Percentiles rank a stretch among this genome's conserved stretches.
Evolutionary conservation across 2,329 filamentous ascomycete species (phyloP).

Genomic region (Davidsoniella australis): DNA sequence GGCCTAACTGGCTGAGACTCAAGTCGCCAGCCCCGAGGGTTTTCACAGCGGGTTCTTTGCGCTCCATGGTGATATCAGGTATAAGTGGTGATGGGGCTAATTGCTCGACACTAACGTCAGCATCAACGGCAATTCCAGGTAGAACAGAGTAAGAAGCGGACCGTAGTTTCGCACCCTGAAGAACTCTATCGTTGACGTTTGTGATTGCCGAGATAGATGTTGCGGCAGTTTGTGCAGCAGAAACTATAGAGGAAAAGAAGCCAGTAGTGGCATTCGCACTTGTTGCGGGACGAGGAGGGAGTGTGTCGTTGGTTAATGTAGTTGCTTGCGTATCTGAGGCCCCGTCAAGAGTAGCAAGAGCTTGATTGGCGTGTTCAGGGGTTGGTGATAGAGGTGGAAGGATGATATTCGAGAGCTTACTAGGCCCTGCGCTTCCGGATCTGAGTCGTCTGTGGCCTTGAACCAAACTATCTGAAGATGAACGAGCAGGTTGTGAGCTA

Average conservation of each 20-base stretch:
- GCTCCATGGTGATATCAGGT: constrained; percentile 22
- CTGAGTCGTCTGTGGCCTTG: constrained; percentile 11
- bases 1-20: constrained; percentile 75
- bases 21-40: constrained; percentile 81
- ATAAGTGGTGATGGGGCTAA: not conserved
- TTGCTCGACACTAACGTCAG: constrained; percentile 7
- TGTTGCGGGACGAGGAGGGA: constrained; percentile 3
- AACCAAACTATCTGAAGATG: constrained; percentile 43
- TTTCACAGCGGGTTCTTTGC: constrained; percentile 63
- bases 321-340: not conserved
- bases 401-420: constrained; percentile 69
- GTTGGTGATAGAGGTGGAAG: constrained; percentile 60
- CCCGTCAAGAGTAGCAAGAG: not conserved
- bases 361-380: constrained; percentile 33
- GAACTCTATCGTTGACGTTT: constrained; percentile 13
- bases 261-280: constrained; percentile 32
- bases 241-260: constrained; percentile 90
- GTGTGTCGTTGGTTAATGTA: not conserved
- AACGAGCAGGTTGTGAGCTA: not conserved
- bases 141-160: constrained; percentile 22
- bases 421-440: constrained; percentile 38
- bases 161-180: constrained; percentile 1
- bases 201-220: constrained; percentile 21
- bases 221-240: constrained; percentile 82
- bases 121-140: not conserved